These are phyloP conservation scores for Geranomyces michiganensis DNA, from an alignment of 192 early-diverging fungal species.

Conservation along the genomic window DNA sequence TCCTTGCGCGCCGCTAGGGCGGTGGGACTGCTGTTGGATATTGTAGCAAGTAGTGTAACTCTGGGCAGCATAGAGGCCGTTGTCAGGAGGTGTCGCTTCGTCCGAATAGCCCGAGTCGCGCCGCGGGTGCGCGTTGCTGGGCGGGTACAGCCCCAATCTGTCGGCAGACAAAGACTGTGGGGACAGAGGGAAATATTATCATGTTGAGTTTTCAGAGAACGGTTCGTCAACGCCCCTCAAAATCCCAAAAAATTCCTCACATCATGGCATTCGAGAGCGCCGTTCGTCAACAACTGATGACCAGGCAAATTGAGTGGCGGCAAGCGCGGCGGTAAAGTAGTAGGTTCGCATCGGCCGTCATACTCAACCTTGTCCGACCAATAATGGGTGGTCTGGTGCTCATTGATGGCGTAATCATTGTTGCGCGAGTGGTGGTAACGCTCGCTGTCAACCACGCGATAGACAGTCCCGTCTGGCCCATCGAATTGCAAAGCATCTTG, in stretches of 20 bases:
- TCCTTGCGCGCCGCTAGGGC: not conserved
- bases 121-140: slow-evolving; percentile 10
- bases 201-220: too few species aligned
- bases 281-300: too few species aligned
- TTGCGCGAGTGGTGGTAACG: not conserved
- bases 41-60: not conserved
- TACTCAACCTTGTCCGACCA: too few species aligned
- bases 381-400: too few species aligned
- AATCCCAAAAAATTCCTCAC: not conserved
- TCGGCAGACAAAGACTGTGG: too few species aligned
- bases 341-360: too few species aligned
- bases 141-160: not conserved
- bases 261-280: not conserved
- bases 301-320: slow-evolving; percentile 1
- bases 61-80: not conserved
- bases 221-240: not conserved
- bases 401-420: not conserved
- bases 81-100: not conserved
- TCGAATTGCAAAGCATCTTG: slow-evolving; percentile 2
- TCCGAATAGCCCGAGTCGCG: slow-evolving; percentile 23
- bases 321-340: not conserved
- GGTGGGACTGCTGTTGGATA: not conserved
- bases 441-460: slow-evolving; percentile 5
- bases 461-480: not conserved
- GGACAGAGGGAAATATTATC: too few species aligned